Base-by-base conservation (phyloP, 352 stramenopile genomes). In the Globisporangium rhizosaccharum region DNA sequence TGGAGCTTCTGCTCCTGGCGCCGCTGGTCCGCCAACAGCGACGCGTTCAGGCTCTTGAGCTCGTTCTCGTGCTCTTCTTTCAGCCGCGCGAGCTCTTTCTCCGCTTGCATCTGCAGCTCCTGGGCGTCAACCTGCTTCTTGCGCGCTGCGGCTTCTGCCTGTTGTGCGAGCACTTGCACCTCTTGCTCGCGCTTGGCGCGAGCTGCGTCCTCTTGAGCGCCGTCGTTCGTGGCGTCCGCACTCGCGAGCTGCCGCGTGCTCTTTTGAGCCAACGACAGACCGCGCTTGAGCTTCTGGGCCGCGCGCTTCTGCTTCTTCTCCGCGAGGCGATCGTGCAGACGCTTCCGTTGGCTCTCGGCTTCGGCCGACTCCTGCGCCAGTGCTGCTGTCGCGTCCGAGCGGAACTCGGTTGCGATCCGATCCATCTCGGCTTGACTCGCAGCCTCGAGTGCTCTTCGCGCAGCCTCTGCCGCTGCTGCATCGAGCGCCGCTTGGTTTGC, bases 1-100 rank as follows among this genome's bases (percentile, higher is more conserved):
- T 89, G 74, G 20, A 92, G 63, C 45, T 84, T 85, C 37, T 79
- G 63, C 59, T 91, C 82, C 53, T 90, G 82, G 15, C 76, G 70
- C 39, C 71, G 70, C 37, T 86, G 79, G 23, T 92, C 82, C 6
- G 68, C 70, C 10, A 72, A 59, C 18, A 90, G 57, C 4, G 82
- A 85, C 0, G 61, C 54, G 17, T 73, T 67, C 14, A 92, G 53
- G 7, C 56, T 62, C 18, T 61, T 62, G 46, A 83, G 64, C 26
- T 92, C 82, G n/a, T 66, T 61, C 53, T 82, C 79, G 45, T 92
- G 79, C 41, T 88, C 76, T 5, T 73, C 52, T 36, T 81, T 73
- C 18, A 92, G 51, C 1, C 82, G 74, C 18, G 61, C 62, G 49
- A 87, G 73, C 53, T 88, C 82, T 15, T 76, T 57, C 51, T 90